Conservation (phyloP, 495 filamentous ascomycete genomes). For the Lepraria neglecta region DNA sequence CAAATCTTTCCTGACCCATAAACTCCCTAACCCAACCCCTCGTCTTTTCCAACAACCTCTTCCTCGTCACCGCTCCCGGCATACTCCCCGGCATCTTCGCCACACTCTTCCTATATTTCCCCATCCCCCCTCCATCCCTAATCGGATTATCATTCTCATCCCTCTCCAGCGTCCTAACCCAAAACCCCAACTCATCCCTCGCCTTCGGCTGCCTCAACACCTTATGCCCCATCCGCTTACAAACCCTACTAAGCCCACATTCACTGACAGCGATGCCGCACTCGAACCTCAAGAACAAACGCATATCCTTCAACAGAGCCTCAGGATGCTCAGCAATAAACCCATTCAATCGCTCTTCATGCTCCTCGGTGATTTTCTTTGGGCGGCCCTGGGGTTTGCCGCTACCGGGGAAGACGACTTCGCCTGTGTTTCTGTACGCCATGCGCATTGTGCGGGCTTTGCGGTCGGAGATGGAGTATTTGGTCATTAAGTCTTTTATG, state of each 20-base stretch:
- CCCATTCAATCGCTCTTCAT: constrained; percentile 15
- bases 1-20: constrained; percentile 60
- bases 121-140: background rate
- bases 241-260: constrained; percentile 11
- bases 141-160: constrained; percentile 16
- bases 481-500: constrained; percentile 10
- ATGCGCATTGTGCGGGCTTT: constrained; percentile 23
- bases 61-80: background rate
- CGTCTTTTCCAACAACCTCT: constrained; percentile 18
- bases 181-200: constrained; percentile 14
- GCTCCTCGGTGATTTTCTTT: constrained; percentile 14
- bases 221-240: constrained; percentile 8
- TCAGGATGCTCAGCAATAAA: constrained; percentile 23
- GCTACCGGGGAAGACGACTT: constrained; percentile 15
- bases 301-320: constrained; percentile 24
- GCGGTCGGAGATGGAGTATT: constrained; percentile 10
- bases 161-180: constrained; percentile 16
- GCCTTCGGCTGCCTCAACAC: constrained; percentile 3
- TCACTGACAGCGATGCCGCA: constrained; percentile 18
- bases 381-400: constrained; percentile 17
- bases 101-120: constrained; percentile 8
- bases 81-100: background rate
- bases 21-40: constrained; percentile 53
- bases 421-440: constrained; percentile 21
- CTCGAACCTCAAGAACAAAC: constrained; percentile 15